These are phyloP conservation scores for Eucalyptus guilfoylei DNA, from an alignment of 345 rosid genomes.

Conservation along the genomic window DNA sequence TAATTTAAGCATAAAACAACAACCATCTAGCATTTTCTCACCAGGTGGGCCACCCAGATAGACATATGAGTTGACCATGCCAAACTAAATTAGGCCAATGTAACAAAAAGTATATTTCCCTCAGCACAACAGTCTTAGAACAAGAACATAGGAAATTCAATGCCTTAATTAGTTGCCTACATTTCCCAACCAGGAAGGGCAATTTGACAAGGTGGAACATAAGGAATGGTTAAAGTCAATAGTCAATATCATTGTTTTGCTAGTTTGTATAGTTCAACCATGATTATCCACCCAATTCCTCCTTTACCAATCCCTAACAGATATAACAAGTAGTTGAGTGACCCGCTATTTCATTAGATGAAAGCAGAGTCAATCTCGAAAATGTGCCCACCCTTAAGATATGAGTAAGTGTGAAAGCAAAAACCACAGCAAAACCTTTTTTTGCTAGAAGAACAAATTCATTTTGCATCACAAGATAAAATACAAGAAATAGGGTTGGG, in stretches of 20 bases:
- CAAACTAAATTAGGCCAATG: not conserved
- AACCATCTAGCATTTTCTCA: not conserved
- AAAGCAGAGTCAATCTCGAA: not conserved
- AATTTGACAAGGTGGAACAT: not conserved
- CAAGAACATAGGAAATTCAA: not conserved
- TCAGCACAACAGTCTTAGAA: not conserved
- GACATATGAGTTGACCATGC: not conserved
- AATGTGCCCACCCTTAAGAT: not conserved
- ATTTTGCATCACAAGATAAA: not conserved
- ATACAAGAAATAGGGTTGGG: not conserved
- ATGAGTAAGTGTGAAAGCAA: not conserved
- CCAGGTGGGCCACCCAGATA: not conserved
- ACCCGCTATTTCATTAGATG: not conserved
- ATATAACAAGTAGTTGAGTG: not conserved
- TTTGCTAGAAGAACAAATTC: not conserved
- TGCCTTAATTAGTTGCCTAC: not conserved
- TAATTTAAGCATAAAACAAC: not conserved
- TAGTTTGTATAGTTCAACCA: not conserved
- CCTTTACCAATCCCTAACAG: not conserved
- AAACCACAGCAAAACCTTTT: not conserved
- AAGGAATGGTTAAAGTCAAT: not conserved
- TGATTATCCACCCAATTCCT: not conserved
- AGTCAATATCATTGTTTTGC: not conserved
- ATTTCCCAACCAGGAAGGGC: not conserved
- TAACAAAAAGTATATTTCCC: not conserved